Conservation (phyloP, 192 early-diverging fungal species). For the Lunasporangiospora selenospora region DNA sequence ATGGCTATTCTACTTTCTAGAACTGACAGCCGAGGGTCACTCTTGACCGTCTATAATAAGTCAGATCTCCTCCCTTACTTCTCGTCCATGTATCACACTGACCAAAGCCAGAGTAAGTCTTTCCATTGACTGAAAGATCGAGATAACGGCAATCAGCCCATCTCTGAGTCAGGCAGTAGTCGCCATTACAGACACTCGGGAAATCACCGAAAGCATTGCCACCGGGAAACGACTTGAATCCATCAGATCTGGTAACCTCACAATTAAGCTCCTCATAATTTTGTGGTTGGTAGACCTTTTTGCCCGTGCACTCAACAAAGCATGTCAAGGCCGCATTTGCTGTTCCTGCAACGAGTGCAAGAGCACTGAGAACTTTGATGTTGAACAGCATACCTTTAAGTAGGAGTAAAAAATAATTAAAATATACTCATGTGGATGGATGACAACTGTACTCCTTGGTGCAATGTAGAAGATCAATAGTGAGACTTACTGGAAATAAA, state of each 20-base stretch:
- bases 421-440: too few relatives aligned
- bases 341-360: neutral
- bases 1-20: too few relatives aligned
- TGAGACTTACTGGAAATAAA: constrained; percentile 14
- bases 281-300: neutral
- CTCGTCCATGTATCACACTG: neutral
- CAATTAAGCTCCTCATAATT: too few relatives aligned
- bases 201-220: neutral
- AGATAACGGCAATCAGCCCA: neutral
- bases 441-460: neutral
- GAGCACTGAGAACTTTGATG: constrained; percentile 1
- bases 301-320: neutral
- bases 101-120: neutral
- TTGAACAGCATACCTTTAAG: neutral
- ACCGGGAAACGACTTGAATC: neutral
- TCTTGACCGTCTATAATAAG: too few relatives aligned
- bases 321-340: neutral
- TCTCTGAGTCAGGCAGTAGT: neutral
- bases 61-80: too few relatives aligned
- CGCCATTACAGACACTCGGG: neutral
- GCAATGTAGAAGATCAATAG: constrained; percentile 10
- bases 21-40: too few relatives aligned
- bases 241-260: neutral
- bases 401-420: neutral
- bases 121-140: constrained; percentile 3